phyloP scores from a whole-genome alignment of 495 filamentous ascomycete genomes.

The Xylaria cubensis region DNA sequence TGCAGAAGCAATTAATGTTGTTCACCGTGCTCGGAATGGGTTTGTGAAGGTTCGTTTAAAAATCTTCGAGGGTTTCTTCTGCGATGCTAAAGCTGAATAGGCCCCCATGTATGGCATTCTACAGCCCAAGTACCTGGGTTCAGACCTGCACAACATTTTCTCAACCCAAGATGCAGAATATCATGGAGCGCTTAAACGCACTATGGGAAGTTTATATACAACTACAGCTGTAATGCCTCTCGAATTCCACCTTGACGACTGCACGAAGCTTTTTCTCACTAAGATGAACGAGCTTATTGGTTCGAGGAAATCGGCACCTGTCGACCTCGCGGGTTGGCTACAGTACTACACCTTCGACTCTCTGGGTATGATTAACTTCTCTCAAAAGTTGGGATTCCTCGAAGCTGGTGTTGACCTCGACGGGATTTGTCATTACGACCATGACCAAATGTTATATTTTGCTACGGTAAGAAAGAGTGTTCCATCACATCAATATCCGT shows the following conservation, averaged over 20 bases:
- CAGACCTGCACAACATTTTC: constrained; percentile 15
- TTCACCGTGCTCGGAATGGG: constrained; percentile 25
- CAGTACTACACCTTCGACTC: constrained; percentile 67
- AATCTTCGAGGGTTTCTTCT: not conserved
- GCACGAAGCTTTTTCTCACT: constrained; percentile 52
- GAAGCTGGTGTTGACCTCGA: constrained; percentile 58
- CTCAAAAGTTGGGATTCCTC: constrained; percentile 60
- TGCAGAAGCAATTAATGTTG: constrained; percentile 28
- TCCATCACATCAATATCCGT: not conserved
- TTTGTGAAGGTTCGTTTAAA: constrained; percentile 14
- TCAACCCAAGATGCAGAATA: constrained; percentile 18
- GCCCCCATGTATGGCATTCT: constrained; percentile 13
- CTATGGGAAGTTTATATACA: constrained; percentile 29
- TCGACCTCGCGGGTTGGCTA: constrained; percentile 61
- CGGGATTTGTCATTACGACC: constrained; percentile 31
- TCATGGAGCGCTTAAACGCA: constrained; percentile 12
- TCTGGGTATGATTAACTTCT: constrained; percentile 62
- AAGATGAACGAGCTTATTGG: constrained; percentile 52
- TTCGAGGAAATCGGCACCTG: not conserved
- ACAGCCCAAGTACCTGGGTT: not conserved
- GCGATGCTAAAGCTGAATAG: constrained; percentile 7
- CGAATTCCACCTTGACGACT: constrained; percentile 61
- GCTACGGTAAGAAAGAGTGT: constrained; percentile 13
- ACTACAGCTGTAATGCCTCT: constrained; percentile 41
- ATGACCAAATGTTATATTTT: constrained; percentile 26